These are phyloP conservation scores for Hanseniaspora hatyaiensis DNA, from an alignment of 805 yeast species.

Conservation along the genomic window DNA sequence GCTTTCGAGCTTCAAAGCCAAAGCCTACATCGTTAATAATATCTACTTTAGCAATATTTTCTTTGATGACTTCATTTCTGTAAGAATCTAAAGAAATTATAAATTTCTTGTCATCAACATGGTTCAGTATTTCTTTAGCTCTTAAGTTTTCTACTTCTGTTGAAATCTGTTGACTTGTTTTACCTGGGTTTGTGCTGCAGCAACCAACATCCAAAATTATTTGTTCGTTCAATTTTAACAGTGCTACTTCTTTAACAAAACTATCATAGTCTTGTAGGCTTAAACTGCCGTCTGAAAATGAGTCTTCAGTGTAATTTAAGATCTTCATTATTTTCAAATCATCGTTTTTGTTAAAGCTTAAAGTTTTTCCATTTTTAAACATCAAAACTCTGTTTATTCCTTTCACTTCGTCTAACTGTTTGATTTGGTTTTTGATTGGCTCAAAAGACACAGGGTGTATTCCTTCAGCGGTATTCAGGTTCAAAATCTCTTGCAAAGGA, in stretches of 20 bases:
- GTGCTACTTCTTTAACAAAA: constrained; percentile 33
- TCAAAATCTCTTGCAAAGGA: constrained; percentile 71
- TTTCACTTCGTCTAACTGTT: constrained; percentile 30
- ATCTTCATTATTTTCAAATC: constrained; percentile 72
- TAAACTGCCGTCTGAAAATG: constrained; percentile 82
- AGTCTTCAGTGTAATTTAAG: constrained; percentile 83
- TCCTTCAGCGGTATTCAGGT: constrained; percentile 33
- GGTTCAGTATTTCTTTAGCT: constrained; percentile 20
- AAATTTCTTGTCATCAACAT: constrained; percentile 23
- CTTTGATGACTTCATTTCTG: constrained; percentile 60
- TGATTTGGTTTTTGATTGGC: constrained; percentile 57
- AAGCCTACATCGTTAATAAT: constrained; percentile 85
- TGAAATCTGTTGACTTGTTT: constrained; percentile 35
- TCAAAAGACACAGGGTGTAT: constrained; percentile 82
- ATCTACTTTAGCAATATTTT: constrained; percentile 59
- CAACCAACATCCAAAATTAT: constrained; percentile 84
- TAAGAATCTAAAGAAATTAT: constrained; percentile 82
- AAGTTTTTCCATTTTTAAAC: not conserved
- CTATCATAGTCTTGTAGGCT: constrained; percentile 26
- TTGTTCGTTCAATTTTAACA: constrained; percentile 38
- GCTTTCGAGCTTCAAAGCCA: constrained; percentile 39
- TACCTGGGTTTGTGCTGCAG: constrained; percentile 78
- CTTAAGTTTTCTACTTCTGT: constrained; percentile 21
- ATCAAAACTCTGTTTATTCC: constrained; percentile 19
- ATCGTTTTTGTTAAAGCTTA: constrained; percentile 22